Evolutionary conservation across 1,284 basidiomycete genomes (phyloP).

Genomic region (Cutaneotrichosporon dermatis): DNA sequence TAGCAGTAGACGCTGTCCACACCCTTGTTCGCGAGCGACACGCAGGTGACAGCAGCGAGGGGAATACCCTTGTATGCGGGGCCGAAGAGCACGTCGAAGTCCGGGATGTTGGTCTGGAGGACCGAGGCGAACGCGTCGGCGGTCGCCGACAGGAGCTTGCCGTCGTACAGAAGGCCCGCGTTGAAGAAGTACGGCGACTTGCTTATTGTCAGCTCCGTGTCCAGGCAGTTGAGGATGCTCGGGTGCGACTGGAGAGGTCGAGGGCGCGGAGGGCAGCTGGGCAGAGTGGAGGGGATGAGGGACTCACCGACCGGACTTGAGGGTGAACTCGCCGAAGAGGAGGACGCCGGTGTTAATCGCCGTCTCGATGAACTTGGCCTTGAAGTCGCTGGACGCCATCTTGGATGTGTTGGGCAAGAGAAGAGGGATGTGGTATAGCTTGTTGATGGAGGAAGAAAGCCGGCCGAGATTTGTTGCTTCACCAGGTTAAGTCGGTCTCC

Average conservation of each 20-base stretch:
- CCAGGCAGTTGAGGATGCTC: no score
- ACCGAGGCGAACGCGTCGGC: constrained; percentile 79
- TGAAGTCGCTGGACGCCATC: constrained; percentile 24
- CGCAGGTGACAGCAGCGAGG: constrained; percentile 79
- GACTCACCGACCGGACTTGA: constrained; percentile 88
- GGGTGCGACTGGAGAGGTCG: no score
- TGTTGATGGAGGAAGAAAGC: background rate
- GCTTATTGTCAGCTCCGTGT: constrained; percentile 47
- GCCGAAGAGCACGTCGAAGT: constrained; percentile 89
- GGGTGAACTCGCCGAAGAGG: constrained; percentile 82
- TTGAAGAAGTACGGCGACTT: constrained; percentile 97
- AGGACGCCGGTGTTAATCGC: constrained; percentile 54
- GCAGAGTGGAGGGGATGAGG: background rate
- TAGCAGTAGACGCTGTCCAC: constrained; percentile 58
- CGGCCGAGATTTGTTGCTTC: no score
- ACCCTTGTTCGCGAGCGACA: constrained; percentile 56
- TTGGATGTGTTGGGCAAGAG: background rate
- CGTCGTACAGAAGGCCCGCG: constrained; percentile 79
- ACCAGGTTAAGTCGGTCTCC: no score
- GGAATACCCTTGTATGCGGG: constrained; percentile 99
- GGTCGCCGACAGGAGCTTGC: constrained; percentile 71
- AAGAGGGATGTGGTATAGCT: background rate
- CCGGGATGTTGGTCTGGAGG: constrained; percentile 53
- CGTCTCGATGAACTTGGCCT: constrained; percentile 48
- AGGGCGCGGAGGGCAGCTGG: background rate